These are phyloP conservation scores for Betula pendula DNA, from an alignment of 306 rosid genomes.

Conservation along the genomic window DNA sequence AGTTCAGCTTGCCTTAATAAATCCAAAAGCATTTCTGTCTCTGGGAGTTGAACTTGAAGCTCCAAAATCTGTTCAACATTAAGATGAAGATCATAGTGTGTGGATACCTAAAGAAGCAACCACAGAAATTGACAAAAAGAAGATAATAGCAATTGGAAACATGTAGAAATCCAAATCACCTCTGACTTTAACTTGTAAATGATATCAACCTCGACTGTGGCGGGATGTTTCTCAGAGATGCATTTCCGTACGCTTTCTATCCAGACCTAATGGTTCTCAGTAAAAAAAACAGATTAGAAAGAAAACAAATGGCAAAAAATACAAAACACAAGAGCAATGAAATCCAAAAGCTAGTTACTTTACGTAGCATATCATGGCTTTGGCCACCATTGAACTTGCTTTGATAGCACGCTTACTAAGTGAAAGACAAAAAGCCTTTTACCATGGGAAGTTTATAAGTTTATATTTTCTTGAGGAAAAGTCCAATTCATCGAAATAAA, in stretches of 20 bases:
- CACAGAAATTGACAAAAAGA: conserved; percentile 18
- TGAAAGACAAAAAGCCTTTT: neutral
- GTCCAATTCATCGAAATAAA: neutral
- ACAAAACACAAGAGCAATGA: conserved; percentile 6
- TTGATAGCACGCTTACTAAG: neutral
- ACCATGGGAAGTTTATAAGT: neutral
- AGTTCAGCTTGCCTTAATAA: conserved; percentile 62
- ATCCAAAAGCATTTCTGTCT: conserved; percentile 58
- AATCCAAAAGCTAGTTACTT: neutral
- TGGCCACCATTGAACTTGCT: neutral
- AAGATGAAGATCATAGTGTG: conserved; percentile 19
- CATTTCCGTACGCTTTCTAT: conserved; percentile 58
- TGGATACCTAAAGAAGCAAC: conserved; percentile 1
- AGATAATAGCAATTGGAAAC: conserved; percentile 13
- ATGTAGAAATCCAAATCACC: conserved; percentile 49
- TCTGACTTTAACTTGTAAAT: conserved; percentile 66
- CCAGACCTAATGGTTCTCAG: conserved; percentile 55
- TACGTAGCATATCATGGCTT: conserved; percentile 1
- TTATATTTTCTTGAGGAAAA: neutral
- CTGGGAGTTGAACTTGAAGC: conserved; percentile 67
- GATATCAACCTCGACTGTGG: conserved; percentile 53
- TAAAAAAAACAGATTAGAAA: conserved; percentile 30
- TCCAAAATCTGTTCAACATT: conserved; percentile 55
- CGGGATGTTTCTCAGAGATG: conserved; percentile 48
- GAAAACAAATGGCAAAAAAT: neutral